Base-by-base conservation (phyloP, 2,329 filamentous ascomycete genomes). In the Phoma sp. region DNA sequence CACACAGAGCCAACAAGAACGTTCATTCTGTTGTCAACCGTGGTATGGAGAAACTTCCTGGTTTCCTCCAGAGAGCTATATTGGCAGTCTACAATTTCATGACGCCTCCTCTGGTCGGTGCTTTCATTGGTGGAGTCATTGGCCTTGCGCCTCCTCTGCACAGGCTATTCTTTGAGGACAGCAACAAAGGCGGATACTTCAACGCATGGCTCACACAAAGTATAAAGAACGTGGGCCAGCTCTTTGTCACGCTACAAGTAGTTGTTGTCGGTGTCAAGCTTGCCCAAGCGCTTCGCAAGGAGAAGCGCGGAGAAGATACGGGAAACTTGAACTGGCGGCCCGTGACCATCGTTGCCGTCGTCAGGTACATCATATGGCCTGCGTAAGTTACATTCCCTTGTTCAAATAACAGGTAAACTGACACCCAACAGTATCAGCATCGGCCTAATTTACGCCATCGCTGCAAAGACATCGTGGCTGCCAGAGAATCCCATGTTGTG, bases 231-330 rank as follows among this genome's bases (percentile, higher is more conserved):
- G 78, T 89, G 22, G 86, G 87, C 3, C 77, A 80, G 0, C 76
- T 89, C 0, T 89, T 89, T 65, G 85, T 87, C 0, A 80, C 84
- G 0, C 73, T 88, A 24, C 87, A 88, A 27, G 83, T 89, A 13
- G 80, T 89, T 13, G 80, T 89, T 0, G 86, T 87, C 0, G 86
- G 87, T 1, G 83, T 87, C n/a, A 86, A 86, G 59, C 78, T 89
- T 1, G 84, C 82, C 50, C 79, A 79, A 22, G 80, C 82, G 13
- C 75, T 85, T 58, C 68, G 77, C 52, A 75, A 75, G 54, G 78
- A 80, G 65, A 79, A 78, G 60, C 69, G 73, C 29, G 72, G 78
- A 42, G 67, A 78, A 47, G 63, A 78, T 32, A 73, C 74, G 39
- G 72, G 73, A 27, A 61, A 65, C 2, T 73, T 85, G 5, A 82